Conservation (phyloP, 1,284 basidiomycete species). For the Melampsora larici-populina region DNA sequence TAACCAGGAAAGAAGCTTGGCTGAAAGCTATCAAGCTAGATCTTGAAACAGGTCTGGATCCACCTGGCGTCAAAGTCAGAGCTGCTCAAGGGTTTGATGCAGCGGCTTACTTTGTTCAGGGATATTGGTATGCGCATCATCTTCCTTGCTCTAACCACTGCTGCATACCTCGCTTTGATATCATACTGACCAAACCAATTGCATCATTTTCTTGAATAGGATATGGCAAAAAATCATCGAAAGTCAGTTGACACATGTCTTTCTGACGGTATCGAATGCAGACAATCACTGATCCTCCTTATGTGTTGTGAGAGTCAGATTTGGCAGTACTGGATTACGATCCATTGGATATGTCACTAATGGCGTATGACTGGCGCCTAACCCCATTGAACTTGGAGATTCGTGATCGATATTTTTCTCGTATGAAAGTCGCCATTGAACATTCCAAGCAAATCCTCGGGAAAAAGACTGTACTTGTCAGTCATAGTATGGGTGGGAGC, state of each 20-base stretch:
- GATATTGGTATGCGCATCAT: conserved; percentile 47
- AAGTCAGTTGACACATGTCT: conserved; percentile 40
- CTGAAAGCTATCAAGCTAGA: conserved; percentile 86
- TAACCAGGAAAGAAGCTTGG: conserved; percentile 82
- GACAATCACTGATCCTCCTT: conserved; percentile 64
- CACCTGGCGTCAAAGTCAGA: conserved; percentile 79
- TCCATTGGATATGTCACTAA: conserved; percentile 61
- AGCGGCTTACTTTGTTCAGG: conserved; percentile 84
- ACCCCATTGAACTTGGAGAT: conserved; percentile 68
- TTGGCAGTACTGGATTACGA: conserved; percentile 41
- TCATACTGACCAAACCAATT: conserved; percentile 8
- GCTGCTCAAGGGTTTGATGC: conserved; percentile 75
- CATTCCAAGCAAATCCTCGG: conserved; percentile 68
- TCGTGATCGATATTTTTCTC: conserved; percentile 87
- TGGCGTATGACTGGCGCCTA: conserved; percentile 47
- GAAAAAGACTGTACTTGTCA: conserved; percentile 79
- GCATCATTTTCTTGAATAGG: conserved; percentile 44
- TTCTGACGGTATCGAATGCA: not conserved
- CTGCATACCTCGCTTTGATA: not conserved
- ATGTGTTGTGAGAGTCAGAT: conserved; percentile 51
- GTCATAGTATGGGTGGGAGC: conserved; percentile 62
- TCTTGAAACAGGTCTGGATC: conserved; percentile 81
- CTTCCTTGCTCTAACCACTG: conserved; percentile 11
- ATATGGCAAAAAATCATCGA: conserved; percentile 51
- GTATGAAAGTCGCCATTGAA: conserved; percentile 80